A percentile compares a stretch with the other conserved stretches of the same genome.
These are phyloP conservation scores for Erodium maritimum DNA, from an alignment of 345 rosid species.

Conservation along the genomic window DNA sequence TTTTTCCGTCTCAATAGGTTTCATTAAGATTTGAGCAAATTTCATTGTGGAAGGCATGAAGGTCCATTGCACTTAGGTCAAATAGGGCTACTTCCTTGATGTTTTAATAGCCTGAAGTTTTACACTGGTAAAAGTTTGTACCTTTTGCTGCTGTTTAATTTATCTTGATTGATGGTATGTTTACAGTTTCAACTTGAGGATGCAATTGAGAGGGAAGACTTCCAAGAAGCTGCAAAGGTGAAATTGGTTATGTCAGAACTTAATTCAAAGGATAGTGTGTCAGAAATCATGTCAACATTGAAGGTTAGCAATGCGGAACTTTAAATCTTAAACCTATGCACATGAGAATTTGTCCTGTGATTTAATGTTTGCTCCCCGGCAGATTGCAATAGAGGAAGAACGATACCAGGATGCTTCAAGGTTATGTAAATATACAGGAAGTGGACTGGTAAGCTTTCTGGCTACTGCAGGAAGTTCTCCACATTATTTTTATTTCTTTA, in stretches of 20 bases:
- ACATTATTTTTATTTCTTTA: too few species aligned
- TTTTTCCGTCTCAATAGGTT: neutral
- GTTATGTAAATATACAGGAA: constrained; percentile 59
- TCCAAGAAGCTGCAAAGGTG: constrained; percentile 71
- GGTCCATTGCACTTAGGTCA: neutral
- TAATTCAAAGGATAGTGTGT: constrained; percentile 52
- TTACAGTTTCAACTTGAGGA: constrained; percentile 80
- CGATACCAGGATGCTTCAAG: constrained; percentile 82
- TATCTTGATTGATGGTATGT: neutral
- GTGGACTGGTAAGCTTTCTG: constrained; percentile 61
- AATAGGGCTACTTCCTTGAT: neutral
- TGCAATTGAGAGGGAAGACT: constrained; percentile 80
- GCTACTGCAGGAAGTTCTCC: constrained; percentile 1
- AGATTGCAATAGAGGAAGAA: constrained; percentile 71
- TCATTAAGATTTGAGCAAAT: neutral
- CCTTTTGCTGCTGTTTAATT: too few species aligned
- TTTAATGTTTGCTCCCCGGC: constrained; percentile 16
- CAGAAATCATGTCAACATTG: constrained; percentile 68
- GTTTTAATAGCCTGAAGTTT: too few species aligned
- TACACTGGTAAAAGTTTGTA: neutral
- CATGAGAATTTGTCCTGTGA: constrained; percentile 7
- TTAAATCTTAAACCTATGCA: neutral
- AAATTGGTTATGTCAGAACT: constrained; percentile 64
- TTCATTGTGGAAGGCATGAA: neutral
- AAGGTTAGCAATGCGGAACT: constrained; percentile 30